Conservation (phyloP, 495 filamentous ascomycete species). For the Opeltia flavorubescens region DNA sequence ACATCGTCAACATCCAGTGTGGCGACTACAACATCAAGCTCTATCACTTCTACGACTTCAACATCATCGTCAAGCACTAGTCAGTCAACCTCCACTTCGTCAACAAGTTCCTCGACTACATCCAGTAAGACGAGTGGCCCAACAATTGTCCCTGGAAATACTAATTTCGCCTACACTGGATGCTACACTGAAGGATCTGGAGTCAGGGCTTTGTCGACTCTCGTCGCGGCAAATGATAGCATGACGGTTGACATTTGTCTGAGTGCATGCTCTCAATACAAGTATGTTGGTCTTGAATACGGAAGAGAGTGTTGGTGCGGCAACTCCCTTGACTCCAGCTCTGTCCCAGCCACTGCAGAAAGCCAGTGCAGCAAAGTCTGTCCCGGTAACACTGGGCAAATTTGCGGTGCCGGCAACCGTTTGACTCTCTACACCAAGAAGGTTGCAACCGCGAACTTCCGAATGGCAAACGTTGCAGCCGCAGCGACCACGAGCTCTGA, state of each 20-base stretch:
- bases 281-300: slow-evolving; percentile 5
- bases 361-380: slow-evolving; percentile 2
- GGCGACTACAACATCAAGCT: background rate
- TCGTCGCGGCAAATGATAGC: slow-evolving; percentile 2
- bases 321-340: background rate
- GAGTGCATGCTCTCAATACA: background rate
- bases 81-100: background rate
- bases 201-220: slow-evolving; percentile 3
- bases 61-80: background rate
- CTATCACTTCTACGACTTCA: background rate
- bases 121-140: slow-evolving; percentile 9
- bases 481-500: background rate
- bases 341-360: background rate
- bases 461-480: background rate
- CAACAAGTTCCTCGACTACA: slow-evolving; percentile 3
- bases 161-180: slow-evolving; percentile 14
- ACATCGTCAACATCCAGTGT: slow-evolving; percentile 3
- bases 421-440: slow-evolving; percentile 1
- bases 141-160: slow-evolving; percentile 16
- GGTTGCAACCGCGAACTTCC: background rate
- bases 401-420: background rate
- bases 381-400: background rate
- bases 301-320: slow-evolving; percentile 4
- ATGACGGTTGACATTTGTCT: slow-evolving; percentile 7
- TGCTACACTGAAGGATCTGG: slow-evolving; percentile 21